Base-by-base conservation (phyloP, 345 rosid species). In the Ceriops zippeliana region DNA sequence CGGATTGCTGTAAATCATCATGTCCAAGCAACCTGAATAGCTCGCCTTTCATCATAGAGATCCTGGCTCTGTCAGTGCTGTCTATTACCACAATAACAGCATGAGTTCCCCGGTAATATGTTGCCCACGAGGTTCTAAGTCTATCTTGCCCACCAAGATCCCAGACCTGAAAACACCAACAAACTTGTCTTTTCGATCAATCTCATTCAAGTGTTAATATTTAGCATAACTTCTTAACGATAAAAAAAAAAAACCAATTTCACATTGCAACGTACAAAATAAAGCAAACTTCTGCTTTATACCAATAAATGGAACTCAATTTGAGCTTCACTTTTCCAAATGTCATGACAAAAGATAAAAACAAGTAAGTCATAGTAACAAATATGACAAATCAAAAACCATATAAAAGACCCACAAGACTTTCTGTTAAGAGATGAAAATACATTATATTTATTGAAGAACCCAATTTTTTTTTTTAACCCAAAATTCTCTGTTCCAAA, bases 131-230 rank as follows among this genome's bases (percentile, higher is more conserved):
- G 57, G 93, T 86, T 70, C 99, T 80, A 22, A 95, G 84, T 68
- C 98, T 82, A 19, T 92, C 98, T 85, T 96, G 99, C 52, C 99
- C 99, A 1, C 99, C 98, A 42, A 95, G 90, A 77, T 95, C 98
- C 98, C 97, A 95, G 2, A 87, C 98, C 97, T 91, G 82, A 24
- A 60, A 27, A 49, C 6, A 47, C 30, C 27, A 65, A n/a, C 21
- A 46, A 51, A 46, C 19, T 57, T 6, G 6, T 42, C 49, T 2
- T 13, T 42, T 13, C 0, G 1, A 42, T 42, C 49, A 42, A 42
- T 42, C 15, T 38, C 17, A 42, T 42, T 42, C 62, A 56, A 30
- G 51, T 34, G 46, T 9, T 46, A 5, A 22, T 58, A 21, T 26
- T 26, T 17, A 27, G 38, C 11, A n/a, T 7, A 47, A 31, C n/a